These are phyloP conservation scores for Celoporthe dispersa DNA, from an alignment of 2,329 filamentous ascomycete genomes.

Conservation along the genomic window DNA sequence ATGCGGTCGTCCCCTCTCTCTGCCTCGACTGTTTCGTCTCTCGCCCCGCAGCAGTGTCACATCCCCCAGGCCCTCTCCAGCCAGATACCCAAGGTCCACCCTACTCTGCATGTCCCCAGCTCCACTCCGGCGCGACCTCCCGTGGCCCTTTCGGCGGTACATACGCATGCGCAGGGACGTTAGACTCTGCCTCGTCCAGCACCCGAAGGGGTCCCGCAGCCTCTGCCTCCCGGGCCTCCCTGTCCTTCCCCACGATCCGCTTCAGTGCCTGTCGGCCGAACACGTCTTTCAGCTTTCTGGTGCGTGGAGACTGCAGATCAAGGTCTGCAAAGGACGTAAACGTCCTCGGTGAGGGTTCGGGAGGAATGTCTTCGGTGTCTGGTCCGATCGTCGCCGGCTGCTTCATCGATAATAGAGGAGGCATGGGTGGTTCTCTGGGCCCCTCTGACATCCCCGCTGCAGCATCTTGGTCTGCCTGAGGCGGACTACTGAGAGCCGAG, in stretches of 20 bases:
- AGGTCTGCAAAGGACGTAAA: slow-evolving; percentile 1
- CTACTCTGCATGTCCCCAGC: slow-evolving; percentile 15
- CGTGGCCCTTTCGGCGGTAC: neutral
- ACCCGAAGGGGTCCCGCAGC: neutral
- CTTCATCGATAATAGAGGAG: too few relatives aligned
- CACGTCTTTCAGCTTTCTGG: neutral
- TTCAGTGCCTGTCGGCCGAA: slow-evolving; percentile 4
- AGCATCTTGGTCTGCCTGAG: neutral
- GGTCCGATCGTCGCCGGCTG: neutral
- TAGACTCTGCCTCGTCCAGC: neutral
- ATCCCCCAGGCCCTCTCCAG: neutral
- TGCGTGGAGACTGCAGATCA: neutral
- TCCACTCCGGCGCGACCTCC: slow-evolving; percentile 14
- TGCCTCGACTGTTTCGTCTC: neutral
- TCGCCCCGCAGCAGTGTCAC: neutral
- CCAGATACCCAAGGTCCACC: neutral
- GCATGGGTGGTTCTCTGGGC: too few relatives aligned
- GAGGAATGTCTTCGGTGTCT: neutral
- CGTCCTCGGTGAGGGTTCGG: neutral
- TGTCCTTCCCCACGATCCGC: slow-evolving; percentile 3
- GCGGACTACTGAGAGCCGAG: neutral
- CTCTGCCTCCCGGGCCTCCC: neutral
- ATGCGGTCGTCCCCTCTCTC: neutral
- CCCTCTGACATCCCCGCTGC: too few relatives aligned
- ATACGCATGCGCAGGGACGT: slow-evolving; percentile 1